Conservation (phyloP, 2,329 filamentous ascomycete genomes). For the Pseudogymnoascus sp. region DNA sequence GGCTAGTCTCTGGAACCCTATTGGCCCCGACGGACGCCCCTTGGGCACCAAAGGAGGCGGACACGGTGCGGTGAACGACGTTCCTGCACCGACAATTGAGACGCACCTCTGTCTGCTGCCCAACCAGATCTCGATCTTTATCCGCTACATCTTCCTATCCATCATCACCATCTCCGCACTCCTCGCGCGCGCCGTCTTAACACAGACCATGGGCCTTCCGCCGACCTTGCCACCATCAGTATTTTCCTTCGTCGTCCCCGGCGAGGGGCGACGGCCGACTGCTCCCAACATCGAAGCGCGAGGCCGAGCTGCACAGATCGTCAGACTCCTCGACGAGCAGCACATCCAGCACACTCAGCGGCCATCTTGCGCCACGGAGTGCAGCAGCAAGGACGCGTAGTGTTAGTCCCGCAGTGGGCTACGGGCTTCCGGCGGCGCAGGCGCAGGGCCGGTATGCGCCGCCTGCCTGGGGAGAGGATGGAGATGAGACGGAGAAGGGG, state of each 20-base stretch:
- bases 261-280: not conserved
- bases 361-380: slow-evolving; percentile 24
- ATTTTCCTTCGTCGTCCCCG: slow-evolving; percentile 21
- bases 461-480: slow-evolving; percentile 10
- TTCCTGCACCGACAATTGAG: slow-evolving; percentile 59
- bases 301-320: slow-evolving; percentile 12
- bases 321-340: slow-evolving; percentile 27
- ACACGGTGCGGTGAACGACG: slow-evolving; percentile 28
- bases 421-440: slow-evolving; percentile 24
- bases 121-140: slow-evolving; percentile 77
- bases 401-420: slow-evolving; percentile 25
- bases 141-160: slow-evolving; percentile 65
- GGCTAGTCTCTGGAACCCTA: slow-evolving; percentile 85
- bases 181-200: slow-evolving; percentile 48
- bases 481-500: slow-evolving; percentile 10
- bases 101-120: slow-evolving; percentile 87
- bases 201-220: slow-evolving; percentile 33
- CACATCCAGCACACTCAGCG: slow-evolving; percentile 18
- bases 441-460: slow-evolving; percentile 17
- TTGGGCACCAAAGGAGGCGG: slow-evolving; percentile 28
- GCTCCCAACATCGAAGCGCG: slow-evolving; percentile 9
- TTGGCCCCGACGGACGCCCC: slow-evolving; percentile 54
- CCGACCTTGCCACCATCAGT: slow-evolving; percentile 7
- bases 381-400: slow-evolving; percentile 23
- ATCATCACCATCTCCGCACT: slow-evolving; percentile 46